These are phyloP conservation scores for Paxillus rubicundulus DNA, from an alignment of 768 basidiomycete species.

Conservation along the genomic window DNA sequence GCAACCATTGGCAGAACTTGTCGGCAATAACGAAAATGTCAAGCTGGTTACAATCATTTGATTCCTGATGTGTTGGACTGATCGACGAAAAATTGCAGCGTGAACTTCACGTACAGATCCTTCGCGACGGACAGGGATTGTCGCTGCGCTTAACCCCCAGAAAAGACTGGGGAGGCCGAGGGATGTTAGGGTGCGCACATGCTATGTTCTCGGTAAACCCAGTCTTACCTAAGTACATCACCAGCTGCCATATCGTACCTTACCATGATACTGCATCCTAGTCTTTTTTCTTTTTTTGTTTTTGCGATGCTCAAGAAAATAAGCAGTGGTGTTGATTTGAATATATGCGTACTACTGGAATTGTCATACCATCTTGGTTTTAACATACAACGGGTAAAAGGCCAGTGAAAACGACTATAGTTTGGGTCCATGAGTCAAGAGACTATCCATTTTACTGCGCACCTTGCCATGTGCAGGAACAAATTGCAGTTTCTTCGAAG, in stretches of 20 bases:
- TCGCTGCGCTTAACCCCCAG: conserved; percentile 62
- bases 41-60: conserved; percentile 23
- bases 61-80: not conserved
- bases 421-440: conserved; percentile 18
- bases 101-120: conserved; percentile 54
- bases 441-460: conserved; percentile 15
- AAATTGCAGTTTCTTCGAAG: conserved; percentile 24
- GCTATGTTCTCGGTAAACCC: not conserved
- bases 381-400: not conserved
- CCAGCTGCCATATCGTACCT: conserved; percentile 63
- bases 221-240: conserved; percentile 4
- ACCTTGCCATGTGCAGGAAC: not conserved
- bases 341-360: not conserved
- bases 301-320: not conserved
- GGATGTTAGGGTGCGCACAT: conserved; percentile 68
- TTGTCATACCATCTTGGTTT: not conserved
- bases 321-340: not conserved
- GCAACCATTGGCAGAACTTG: conserved; percentile 69
- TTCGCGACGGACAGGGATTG: conserved; percentile 46
- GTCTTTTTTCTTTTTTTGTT: not conserved
- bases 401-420: conserved; percentile 7
- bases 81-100: conserved; percentile 40
- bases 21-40: conserved; percentile 77
- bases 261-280: conserved; percentile 28
- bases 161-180: conserved; percentile 84